Percentiles rank a stretch among this genome's conserved stretches.
Evolutionary conservation across 2,329 filamentous ascomycete genomes (phyloP).

Genomic region (Boeremia lycopersici): DNA sequence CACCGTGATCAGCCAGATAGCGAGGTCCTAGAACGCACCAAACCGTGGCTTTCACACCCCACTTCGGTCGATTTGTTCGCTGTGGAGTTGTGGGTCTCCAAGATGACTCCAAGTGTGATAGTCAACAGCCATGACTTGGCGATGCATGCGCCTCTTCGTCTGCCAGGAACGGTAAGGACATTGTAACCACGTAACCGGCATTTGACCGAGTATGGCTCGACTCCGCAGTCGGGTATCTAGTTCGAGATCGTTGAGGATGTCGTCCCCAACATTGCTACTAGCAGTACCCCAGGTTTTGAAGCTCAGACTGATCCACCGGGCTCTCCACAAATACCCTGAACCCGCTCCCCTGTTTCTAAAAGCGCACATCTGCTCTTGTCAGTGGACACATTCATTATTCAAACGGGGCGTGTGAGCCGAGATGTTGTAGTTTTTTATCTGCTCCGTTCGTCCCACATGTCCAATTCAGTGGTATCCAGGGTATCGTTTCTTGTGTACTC

Average conservation of each 20-base stretch:
- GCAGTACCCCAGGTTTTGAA: slow-evolving; percentile 11
- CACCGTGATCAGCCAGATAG: no score
- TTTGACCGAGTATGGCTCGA: slow-evolving; percentile 4
- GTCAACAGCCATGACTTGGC: slow-evolving; percentile 10
- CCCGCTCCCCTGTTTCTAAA: neutral
- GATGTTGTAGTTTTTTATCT: neutral
- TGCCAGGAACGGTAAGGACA: neutral
- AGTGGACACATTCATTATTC: neutral
- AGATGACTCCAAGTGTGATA: neutral
- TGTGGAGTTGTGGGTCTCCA: slow-evolving; percentile 1
- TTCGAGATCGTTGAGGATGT: neutral
- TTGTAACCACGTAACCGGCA: slow-evolving; percentile 3
- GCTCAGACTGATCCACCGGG: slow-evolving; percentile 1
- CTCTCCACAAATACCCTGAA: neutral
- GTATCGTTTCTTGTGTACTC: slow-evolving; percentile 7
- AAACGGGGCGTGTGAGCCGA: neutral
- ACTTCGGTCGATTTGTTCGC: neutral
- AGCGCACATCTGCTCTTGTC: neutral
- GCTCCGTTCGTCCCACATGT: neutral
- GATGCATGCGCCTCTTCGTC: neutral
- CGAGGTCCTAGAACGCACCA: neutral
- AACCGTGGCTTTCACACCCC: neutral
- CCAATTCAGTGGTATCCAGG: neutral
- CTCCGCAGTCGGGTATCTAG: neutral
- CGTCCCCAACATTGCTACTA: slow-evolving; percentile 16